phyloP scores from a whole-genome alignment of 768 basidiomycete genomes.

The Leccinum subgranulosum region DNA sequence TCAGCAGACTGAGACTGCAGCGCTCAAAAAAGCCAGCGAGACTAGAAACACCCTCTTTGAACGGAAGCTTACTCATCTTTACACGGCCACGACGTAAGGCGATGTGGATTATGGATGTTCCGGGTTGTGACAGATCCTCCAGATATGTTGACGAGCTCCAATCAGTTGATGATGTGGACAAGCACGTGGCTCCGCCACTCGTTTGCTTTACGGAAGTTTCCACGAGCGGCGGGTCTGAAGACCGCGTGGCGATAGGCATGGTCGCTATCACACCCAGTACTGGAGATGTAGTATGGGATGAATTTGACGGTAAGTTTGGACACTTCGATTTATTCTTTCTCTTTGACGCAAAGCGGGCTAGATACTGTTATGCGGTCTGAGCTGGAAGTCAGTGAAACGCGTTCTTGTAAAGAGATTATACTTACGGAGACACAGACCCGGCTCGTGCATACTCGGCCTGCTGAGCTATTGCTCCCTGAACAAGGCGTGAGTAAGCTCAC shows the following conservation, averaged over 20 bases:
- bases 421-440: slow-evolving; percentile 60
- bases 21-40: slow-evolving; percentile 79
- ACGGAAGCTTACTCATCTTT: slow-evolving; percentile 71
- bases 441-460: slow-evolving; percentile 78
- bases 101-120: neutral
- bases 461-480: slow-evolving; percentile 71
- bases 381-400: slow-evolving; percentile 59
- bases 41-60: slow-evolving; percentile 73
- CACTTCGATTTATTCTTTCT: neutral
- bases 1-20: slow-evolving; percentile 82
- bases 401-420: neutral
- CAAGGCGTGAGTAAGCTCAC: slow-evolving; percentile 63
- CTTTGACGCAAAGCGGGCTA: slow-evolving; percentile 25
- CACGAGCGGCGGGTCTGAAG: slow-evolving; percentile 11
- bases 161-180: slow-evolving; percentile 60
- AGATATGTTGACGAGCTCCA: slow-evolving; percentile 85
- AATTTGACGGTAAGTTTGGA: slow-evolving; percentile 63
- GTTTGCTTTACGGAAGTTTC: slow-evolving; percentile 66
- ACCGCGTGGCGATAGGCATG: slow-evolving; percentile 58
- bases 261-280: slow-evolving; percentile 82
- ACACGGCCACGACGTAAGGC: slow-evolving; percentile 82
- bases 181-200: slow-evolving; percentile 58
- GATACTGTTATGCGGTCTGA: slow-evolving; percentile 86
- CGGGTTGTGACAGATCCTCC: slow-evolving; percentile 7
- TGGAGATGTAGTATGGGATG: slow-evolving; percentile 92